These are phyloP conservation scores for Spiromastix sp. DNA, from an alignment of 2,329 filamentous ascomycete species.

Conservation along the genomic window DNA sequence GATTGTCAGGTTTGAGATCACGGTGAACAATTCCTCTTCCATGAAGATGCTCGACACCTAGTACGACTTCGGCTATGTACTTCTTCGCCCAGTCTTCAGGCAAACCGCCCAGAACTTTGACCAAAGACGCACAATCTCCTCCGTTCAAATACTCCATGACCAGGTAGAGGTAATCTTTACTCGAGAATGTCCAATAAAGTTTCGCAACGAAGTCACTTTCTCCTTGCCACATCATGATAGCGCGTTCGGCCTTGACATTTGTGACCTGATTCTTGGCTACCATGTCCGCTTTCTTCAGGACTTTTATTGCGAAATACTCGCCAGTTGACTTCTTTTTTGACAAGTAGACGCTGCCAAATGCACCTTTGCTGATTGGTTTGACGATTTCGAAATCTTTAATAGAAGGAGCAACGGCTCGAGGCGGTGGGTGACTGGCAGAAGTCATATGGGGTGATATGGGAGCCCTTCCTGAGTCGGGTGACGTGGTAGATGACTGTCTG, in stretches of 20 bases:
- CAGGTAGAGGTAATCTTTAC: constrained; percentile 95
- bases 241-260: constrained; percentile 95
- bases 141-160: constrained; percentile 99
- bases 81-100: constrained; percentile 98
- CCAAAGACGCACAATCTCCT: constrained; percentile 89
- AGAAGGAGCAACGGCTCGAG: constrained; percentile 80
- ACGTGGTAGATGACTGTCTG: constrained; percentile 81
- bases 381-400: constrained; percentile 99
- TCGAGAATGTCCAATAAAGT: constrained; percentile 98
- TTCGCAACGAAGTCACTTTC: constrained; percentile 99
- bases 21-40: constrained; percentile 91
- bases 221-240: constrained; percentile 99
- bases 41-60: constrained; percentile 95
- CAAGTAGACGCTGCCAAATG: constrained; percentile 94
- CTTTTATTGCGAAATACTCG: constrained; percentile 98
- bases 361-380: constrained; percentile 97
- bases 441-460: constrained; percentile 75
- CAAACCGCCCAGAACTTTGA: constrained; percentile 84
- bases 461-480: constrained; percentile 57
- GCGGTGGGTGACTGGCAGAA: constrained; percentile 70
- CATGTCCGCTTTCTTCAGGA: constrained; percentile 99
- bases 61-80: constrained; percentile 88
- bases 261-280: constrained; percentile 98
- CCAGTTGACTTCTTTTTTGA: constrained; percentile 98
- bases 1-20: constrained; percentile 92